phyloP scores from a whole-genome alignment of 2,329 filamentous ascomycete genomes.

The Trichoderma simmonsii region DNA sequence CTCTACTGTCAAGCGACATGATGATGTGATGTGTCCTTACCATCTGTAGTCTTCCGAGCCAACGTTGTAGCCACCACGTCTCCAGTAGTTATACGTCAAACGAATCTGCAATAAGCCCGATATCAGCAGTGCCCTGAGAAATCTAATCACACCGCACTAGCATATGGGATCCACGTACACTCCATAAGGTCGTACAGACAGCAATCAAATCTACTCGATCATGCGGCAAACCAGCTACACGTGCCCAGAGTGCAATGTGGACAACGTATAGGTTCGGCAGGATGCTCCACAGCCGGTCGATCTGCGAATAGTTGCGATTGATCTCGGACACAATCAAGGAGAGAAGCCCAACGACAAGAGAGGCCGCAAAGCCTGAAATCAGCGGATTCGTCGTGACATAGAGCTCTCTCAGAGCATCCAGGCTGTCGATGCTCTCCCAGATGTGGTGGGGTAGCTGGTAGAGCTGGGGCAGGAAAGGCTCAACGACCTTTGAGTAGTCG shows the following conservation, averaged over 20 bases:
- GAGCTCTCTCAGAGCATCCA: conserved; percentile 62
- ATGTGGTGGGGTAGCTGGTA: conserved; percentile 65
- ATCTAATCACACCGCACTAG: no score
- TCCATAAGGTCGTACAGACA: conserved; percentile 72
- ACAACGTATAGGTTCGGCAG: conserved; percentile 82
- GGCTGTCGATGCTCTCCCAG: conserved; percentile 56
- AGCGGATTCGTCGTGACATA: conserved; percentile 87
- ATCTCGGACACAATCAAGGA: conserved; percentile 76
- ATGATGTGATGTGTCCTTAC: conserved; percentile 31
- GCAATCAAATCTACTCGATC: conserved; percentile 70
- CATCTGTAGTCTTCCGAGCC: conserved; percentile 96
- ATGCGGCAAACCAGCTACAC: conserved; percentile 67
- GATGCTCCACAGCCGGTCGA: conserved; percentile 89
- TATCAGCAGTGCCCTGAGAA: background rate
- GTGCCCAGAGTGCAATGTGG: conserved; percentile 82
- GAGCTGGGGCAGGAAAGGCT: conserved; percentile 70
- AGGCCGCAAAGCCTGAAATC: conserved; percentile 68
- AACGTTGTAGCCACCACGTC: conserved; percentile 83
- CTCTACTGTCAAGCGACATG: background rate
- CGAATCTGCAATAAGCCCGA: conserved; percentile 53
- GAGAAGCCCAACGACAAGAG: conserved; percentile 65
- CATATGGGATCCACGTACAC: conserved; percentile 51
- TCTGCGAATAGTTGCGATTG: conserved; percentile 95
- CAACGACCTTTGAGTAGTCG: conserved; percentile 70
- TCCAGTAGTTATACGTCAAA: conserved; percentile 95